Base-by-base conservation (phyloP, 306 rosid genomes). In the Cicer bijugum region DNA sequence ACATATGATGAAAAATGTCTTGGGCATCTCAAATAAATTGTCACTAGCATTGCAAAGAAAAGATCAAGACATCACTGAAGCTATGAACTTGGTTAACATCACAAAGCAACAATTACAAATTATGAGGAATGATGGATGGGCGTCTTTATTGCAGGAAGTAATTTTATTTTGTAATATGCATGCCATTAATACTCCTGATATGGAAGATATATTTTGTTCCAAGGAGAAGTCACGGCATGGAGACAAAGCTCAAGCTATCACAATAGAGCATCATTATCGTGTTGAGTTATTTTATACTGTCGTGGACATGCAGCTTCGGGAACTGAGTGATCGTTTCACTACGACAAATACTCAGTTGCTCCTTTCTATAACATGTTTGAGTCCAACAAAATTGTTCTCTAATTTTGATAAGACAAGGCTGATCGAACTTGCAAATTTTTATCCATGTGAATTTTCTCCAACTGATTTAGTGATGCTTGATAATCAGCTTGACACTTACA, bases 161-260 rank as follows among this genome's bases (percentile, higher is more conserved):
- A 45, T 47, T 46, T 47, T 47, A 46, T 67, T 47, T 67, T 67
- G 58, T 12, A 67, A 46, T 23, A 67, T 1, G 43, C 44, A 67
- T 67, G 23, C 9, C 23, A 47, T 47, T 67, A n/a, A 8, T 15
- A 50, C 47, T 67, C 58, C 73, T 67, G 39, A 2, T 28, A 66
- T 43, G 71, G 71, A 66, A 66, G 53, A 66, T 43, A 7, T 66
- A 17, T 66, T 66, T 44, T 67, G 43, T 59, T 16, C 66, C n/a
- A 59, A 59, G 44, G 11, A 43, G 44, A 33, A 59, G 66, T 59
- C 66, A 33, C 44, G 19, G 12, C 6, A 5, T 0, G 44, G 17
- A 35, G 19, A 35, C 66, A 59, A 59, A 59, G 66, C 66, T 59
- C 66, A 59, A 59, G 66, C 4, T 35, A 35, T 33, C 7, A 59